Conservation (phyloP, 129 eudicot genomes). For the Flaveria linearis region DNA sequence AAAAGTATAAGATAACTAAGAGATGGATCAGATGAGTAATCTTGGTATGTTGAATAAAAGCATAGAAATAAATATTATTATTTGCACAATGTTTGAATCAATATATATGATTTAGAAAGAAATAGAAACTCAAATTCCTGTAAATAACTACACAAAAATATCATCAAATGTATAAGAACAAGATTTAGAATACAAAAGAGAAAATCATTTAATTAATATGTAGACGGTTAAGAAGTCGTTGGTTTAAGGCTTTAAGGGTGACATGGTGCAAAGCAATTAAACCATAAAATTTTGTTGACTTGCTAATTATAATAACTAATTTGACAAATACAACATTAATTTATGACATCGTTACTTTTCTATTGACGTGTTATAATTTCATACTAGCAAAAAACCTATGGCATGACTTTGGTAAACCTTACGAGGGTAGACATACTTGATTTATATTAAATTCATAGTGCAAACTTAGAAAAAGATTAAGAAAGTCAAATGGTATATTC, state of each 20-base stretch:
- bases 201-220: neutral
- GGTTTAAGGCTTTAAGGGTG: neutral
- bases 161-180: neutral
- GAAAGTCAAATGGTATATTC: no score
- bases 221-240: constrained; percentile 12
- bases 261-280: constrained; percentile 3
- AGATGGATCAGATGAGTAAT: no score
- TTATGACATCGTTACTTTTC: neutral
- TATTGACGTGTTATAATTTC: no score
- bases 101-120: neutral
- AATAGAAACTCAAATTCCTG: neutral
- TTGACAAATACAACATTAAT: neutral
- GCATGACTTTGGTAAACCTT: no score
- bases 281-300: neutral
- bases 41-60: no score
- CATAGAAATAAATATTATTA: neutral
- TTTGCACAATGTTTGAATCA: neutral
- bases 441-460: no score
- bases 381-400: no score
- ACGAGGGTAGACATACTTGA: no score
- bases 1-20: no score
- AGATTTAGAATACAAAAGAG: neutral
- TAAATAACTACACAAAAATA: neutral
- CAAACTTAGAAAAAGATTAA: no score
- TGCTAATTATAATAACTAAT: neutral